Conservation (phyloP, 2,329 filamentous ascomycete species). For the Akanthomyces uredinophilus region DNA sequence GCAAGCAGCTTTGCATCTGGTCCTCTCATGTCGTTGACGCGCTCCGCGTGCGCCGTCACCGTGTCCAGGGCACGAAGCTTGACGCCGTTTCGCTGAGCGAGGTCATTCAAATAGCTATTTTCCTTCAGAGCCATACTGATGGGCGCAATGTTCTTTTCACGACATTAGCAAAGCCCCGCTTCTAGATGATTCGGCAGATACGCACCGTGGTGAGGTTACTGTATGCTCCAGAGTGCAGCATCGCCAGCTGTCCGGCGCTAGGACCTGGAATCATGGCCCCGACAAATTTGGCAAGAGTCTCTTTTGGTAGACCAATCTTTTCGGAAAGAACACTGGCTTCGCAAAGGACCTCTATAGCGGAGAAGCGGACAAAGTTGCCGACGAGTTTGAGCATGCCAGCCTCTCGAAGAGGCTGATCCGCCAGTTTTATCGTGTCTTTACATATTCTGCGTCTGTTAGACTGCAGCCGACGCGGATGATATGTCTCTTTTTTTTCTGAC, state of each 20-base stretch:
- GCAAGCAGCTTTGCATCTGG: constrained; percentile 4
- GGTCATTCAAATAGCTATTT: neutral
- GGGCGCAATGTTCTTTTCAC: neutral
- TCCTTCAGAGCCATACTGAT: constrained; percentile 10
- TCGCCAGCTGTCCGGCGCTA: neutral
- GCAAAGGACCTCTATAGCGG: constrained; percentile 1
- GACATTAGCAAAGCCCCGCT: neutral
- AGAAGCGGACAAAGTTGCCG: constrained; percentile 5
- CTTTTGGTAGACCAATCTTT: neutral
- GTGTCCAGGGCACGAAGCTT: neutral
- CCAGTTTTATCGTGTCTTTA: neutral
- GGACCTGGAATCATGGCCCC: neutral
- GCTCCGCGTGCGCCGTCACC: neutral
- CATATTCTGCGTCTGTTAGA: neutral
- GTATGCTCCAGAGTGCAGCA: constrained; percentile 3
- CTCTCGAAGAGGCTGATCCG: neutral
- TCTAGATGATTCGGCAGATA: neutral
- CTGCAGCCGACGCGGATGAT: too few species aligned
- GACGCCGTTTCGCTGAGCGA: neutral
- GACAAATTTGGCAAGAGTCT: constrained; percentile 1
- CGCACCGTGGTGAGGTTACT: constrained; percentile 1
- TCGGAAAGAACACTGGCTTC: constrained; percentile 2
- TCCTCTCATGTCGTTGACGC: neutral
- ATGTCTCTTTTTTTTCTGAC: neutral
- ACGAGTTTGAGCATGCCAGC: constrained; percentile 8